Evolutionary conservation across 148 eudicot genomes (phyloP).

Genomic region (Selenicereus undatus): DNA sequence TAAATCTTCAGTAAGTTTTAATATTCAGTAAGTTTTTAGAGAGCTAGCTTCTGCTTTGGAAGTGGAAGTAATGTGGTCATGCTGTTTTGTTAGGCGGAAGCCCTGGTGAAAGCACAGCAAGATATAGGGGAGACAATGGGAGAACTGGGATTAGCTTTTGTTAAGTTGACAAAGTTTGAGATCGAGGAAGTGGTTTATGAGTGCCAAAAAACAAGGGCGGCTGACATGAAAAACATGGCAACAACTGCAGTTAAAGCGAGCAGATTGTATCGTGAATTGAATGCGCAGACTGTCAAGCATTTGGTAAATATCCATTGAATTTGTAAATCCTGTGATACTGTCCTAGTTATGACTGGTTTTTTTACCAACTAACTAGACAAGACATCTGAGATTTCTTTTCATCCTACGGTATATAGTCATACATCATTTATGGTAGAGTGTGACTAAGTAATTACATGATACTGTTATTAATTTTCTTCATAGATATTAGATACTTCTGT

Average conservation of each 20-base stretch:
- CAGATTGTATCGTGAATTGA: slow-evolving; percentile 71
- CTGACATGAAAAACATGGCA: slow-evolving; percentile 72
- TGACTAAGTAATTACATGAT: neutral
- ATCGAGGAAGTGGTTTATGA: slow-evolving; percentile 50
- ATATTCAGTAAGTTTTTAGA: neutral
- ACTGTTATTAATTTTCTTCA: neutral
- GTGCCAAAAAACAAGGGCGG: slow-evolving; percentile 61
- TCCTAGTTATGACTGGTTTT: neutral
- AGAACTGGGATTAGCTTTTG: slow-evolving; percentile 74
- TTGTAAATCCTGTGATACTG: neutral
- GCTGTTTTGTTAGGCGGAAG: slow-evolving; percentile 57
- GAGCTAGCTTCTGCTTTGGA: neutral
- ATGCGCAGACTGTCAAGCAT: slow-evolving; percentile 72
- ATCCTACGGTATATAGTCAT: neutral
- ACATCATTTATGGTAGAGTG: neutral
- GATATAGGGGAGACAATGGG: slow-evolving; percentile 91
- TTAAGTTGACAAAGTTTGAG: slow-evolving; percentile 86
- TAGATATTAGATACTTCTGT: neutral
- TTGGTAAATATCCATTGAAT: slow-evolving; percentile 58
- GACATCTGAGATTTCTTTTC: neutral
- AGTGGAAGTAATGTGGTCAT: slow-evolving; percentile 27
- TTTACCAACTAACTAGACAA: neutral
- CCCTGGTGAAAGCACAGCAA: slow-evolving; percentile 80
- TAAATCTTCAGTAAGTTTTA: slow-evolving; percentile 26
- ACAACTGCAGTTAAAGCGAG: slow-evolving; percentile 85